phyloP scores from a whole-genome alignment of 495 filamentous ascomycete species.

The Tuber magnatum region DNA sequence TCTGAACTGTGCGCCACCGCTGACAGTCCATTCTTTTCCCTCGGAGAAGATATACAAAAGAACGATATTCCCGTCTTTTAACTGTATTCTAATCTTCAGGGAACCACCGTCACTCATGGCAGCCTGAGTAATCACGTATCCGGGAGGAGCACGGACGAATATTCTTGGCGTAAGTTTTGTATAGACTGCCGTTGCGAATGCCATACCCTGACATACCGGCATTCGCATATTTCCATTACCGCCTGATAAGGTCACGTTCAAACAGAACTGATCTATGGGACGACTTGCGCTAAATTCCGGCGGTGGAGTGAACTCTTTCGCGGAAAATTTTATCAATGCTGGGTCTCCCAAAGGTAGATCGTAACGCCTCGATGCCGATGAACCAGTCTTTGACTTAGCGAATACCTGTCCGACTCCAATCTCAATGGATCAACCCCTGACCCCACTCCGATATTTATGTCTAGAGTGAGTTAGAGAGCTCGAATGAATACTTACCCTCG shows the following conservation, averaged over 20 bases:
- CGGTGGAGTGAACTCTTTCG: not conserved
- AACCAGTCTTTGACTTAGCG: not conserved
- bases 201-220: conserved; percentile 62
- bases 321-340: conserved; percentile 5
- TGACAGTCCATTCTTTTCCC: not conserved
- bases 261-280: conserved; percentile 3
- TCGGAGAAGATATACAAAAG: conserved; percentile 41
- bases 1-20: not conserved
- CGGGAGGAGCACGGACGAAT: conserved; percentile 54
- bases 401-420: not conserved
- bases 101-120: not conserved
- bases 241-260: conserved; percentile 4
- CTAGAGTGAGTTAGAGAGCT: not conserved
- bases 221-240: conserved; percentile 12
- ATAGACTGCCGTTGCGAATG: conserved; percentile 71
- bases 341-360: not conserved
- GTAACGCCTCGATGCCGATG: not conserved
- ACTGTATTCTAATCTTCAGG: conserved; percentile 1
- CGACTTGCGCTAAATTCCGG: not conserved
- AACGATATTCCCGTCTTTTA: not conserved
- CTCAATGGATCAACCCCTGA: not conserved
- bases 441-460: not conserved
- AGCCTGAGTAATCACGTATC: not conserved
- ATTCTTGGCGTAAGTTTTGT: conserved; percentile 60
- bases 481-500: not conserved